These are phyloP conservation scores for Simmondsia chinensis DNA, from an alignment of 148 eudicot genomes.

Conservation along the genomic window DNA sequence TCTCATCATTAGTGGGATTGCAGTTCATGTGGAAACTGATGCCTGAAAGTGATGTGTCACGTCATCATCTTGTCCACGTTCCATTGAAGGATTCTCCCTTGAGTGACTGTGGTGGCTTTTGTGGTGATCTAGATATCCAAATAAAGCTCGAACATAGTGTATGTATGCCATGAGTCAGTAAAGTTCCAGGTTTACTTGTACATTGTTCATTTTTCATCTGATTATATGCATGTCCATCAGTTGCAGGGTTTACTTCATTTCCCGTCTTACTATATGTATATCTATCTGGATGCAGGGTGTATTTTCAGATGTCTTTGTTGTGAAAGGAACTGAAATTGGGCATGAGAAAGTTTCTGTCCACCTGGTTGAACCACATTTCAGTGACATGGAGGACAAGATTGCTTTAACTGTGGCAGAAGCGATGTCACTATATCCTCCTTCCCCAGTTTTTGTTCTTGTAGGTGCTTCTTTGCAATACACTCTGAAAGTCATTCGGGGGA, in stretches of 20 bases:
- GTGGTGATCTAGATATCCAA: slow-evolving; percentile 84
- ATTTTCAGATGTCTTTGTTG: slow-evolving; percentile 69
- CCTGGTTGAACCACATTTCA: slow-evolving; percentile 56
- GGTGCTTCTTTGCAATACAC: slow-evolving; percentile 64
- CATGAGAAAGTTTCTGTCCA: slow-evolving; percentile 77
- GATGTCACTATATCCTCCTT: slow-evolving; percentile 85
- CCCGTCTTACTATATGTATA: too few species aligned
- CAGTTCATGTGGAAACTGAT: slow-evolving; percentile 73
- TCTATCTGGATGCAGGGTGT: slow-evolving; percentile 70
- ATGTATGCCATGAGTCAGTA: slow-evolving; percentile 17
- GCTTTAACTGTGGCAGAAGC: slow-evolving; percentile 91
- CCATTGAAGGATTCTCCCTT: slow-evolving; percentile 81
- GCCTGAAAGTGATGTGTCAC: slow-evolving; percentile 49
- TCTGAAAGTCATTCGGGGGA: slow-evolving; percentile 71
- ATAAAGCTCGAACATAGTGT: slow-evolving; percentile 71
- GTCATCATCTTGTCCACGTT: slow-evolving; percentile 74
- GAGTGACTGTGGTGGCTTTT: slow-evolving; percentile 82
- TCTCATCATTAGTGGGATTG: slow-evolving; percentile 88
- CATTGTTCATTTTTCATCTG: slow-evolving; percentile 6
- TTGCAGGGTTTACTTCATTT: slow-evolving; percentile 3
- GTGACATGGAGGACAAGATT: slow-evolving; percentile 55
- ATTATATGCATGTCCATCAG: not conserved
- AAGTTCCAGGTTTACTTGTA: not conserved
- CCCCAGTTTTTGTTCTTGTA: slow-evolving; percentile 82
- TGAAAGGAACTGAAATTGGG: slow-evolving; percentile 78